These are phyloP conservation scores for Bonia amplexicaulis DNA, from an alignment of 176 grass and related monocot species.

Conservation along the genomic window DNA sequence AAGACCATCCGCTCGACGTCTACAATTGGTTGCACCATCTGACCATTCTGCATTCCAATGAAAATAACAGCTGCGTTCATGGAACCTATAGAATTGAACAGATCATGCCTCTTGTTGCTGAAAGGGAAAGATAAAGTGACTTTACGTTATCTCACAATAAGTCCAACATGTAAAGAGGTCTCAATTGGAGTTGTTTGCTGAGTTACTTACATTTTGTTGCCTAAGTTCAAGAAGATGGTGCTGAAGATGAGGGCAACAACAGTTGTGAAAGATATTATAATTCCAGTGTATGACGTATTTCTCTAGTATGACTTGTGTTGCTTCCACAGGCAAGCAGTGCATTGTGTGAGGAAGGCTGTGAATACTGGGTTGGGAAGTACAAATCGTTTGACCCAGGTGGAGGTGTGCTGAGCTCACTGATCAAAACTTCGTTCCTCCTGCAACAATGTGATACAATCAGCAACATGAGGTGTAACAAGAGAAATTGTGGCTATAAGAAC, in stretches of 20 bases:
- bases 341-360: constrained; percentile 77
- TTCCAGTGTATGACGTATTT: constrained; percentile 87
- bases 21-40: constrained; percentile 83
- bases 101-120: constrained; percentile 52
- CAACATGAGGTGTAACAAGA: neutral
- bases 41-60: constrained; percentile 92
- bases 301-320: constrained; percentile 89
- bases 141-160: constrained; percentile 4
- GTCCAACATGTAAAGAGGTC: neutral
- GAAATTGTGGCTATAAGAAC: no score
- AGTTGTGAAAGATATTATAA: constrained; percentile 84
- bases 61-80: constrained; percentile 89
- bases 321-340: constrained; percentile 84
- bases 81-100: constrained; percentile 79
- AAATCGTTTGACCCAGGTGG: constrained; percentile 69
- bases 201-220: constrained; percentile 73
- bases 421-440: constrained; percentile 87
- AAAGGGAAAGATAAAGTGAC: constrained; percentile 19
- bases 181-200: neutral
- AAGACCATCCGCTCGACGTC: constrained; percentile 86
- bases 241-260: constrained; percentile 80
- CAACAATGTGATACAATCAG: neutral
- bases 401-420: constrained; percentile 63
- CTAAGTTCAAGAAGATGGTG: constrained; percentile 77
- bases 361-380: constrained; percentile 59